Percentiles rank a stretch among this genome's conserved stretches.
Conservation (phyloP, 2,329 filamentous ascomycete species). For the Aspergillus sp. region DNA sequence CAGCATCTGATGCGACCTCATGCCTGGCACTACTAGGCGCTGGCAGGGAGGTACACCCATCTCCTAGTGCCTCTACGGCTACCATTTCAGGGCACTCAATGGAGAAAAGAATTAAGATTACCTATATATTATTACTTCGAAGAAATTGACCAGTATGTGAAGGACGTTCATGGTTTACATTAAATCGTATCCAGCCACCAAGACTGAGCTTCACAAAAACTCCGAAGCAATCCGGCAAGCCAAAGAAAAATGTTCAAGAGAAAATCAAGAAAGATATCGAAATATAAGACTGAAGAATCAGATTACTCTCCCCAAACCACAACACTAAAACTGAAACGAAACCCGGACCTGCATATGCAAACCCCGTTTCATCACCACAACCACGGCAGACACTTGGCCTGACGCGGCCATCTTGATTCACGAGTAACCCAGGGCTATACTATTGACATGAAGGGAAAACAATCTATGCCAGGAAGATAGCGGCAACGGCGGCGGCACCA, state of each 20-base stretch:
- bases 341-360: conserved; percentile 7
- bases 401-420: conserved; percentile 7
- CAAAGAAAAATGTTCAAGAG: conserved; percentile 13
- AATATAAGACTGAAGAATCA: conserved; percentile 21
- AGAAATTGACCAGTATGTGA: conserved; percentile 13
- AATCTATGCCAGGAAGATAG: conserved; percentile 36
- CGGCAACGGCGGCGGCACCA: conserved; percentile 31
- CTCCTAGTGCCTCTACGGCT: too few relatives aligned
- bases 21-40: too few relatives aligned
- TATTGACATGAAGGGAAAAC: conserved; percentile 27
- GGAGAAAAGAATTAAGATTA: background rate
- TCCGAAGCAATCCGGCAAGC: conserved; percentile 24
- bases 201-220: conserved; percentile 23
- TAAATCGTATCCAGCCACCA: conserved; percentile 27
- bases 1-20: too few relatives aligned
- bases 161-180: conserved; percentile 29
- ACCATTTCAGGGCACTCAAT: background rate
- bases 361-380: conserved; percentile 4
- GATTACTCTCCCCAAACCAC: conserved; percentile 25
- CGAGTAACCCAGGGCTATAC: conserved; percentile 27
- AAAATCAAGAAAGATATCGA: conserved; percentile 14
- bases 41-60: too few relatives aligned
- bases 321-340: conserved; percentile 21
- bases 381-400: background rate
- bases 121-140: conserved; percentile 16